Evolutionary conservation across 1,139 yeast genomes (phyloP), one percentile per base, ranked within the genome.

Genomic region (Magnusiomyces fungicola): DNA sequence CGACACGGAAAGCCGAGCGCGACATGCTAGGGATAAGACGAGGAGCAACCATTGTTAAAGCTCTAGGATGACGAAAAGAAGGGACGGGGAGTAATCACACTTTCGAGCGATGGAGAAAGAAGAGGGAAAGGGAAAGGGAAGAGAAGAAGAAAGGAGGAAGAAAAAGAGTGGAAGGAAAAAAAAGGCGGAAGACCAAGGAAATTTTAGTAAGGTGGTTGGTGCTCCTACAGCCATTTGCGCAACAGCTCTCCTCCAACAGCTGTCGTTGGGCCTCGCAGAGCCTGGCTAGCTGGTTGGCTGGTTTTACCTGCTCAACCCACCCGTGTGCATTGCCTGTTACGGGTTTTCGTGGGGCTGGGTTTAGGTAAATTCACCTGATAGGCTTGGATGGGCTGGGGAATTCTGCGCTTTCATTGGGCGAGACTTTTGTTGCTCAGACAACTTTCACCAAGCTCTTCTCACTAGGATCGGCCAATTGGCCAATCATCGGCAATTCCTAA

Each of bases 11-110:
- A 68, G 96, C 95, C 72, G 85, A 79, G 77, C 90, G 89, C 67
- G 95, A 80, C 68, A 88, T 75, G 72, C 88, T 78, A 78, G 89
- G 84, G 75, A 85, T 82, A 75, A 88, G 82, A 82, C 95, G 88
- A 74, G 96, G 92, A 73, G 83, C 67, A 59, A 65, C 69, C 70
- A 66, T 66, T 56, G 56, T 61, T 55, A 50, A 50, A 58, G 51
- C 51, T 47, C 33, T 29, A 41, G 30, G 18, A 21, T n/a, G 18
- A 10, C 18, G 40, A 34, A 37, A 33, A 43, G 38, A 19, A 27
- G 23, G 30, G 24, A 25, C 21, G 43, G 38, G 33, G 38, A 39
- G 25, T 33, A 37, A 45, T 43, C 45, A 43, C 45, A 43, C 45
- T 43, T 43, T 43, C 45, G 45, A 48, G 44, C 37, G 40, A 39